Conservation (phyloP, 345 rosid genomes). For the Eutrema japonicum region DNA sequence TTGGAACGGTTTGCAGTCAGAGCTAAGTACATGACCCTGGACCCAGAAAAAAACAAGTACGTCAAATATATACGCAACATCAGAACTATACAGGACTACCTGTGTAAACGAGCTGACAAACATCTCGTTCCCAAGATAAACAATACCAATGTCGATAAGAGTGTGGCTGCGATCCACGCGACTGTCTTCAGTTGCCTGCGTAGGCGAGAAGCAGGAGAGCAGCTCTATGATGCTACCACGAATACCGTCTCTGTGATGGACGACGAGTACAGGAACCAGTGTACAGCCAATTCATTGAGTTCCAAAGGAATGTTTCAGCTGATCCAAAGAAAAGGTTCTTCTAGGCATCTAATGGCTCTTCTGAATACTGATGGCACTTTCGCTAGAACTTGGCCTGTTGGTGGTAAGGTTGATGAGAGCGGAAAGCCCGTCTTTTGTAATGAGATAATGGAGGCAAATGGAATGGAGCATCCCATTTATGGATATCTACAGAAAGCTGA, state of each 20-base stretch:
- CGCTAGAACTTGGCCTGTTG: constrained; percentile 95
- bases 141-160: constrained; percentile 95
- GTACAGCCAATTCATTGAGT: constrained; percentile 88
- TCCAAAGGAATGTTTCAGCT: constrained; percentile 98
- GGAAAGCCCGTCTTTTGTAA: constrained; percentile 52
- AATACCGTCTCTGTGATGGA: constrained; percentile 78
- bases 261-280: constrained; percentile 94
- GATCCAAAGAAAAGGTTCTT: constrained; percentile 93
- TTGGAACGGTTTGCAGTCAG: constrained; percentile 98
- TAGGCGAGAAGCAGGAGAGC: constrained; percentile 83
- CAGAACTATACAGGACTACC: constrained; percentile 93
- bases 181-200: constrained; percentile 96
- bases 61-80: constrained; percentile 94
- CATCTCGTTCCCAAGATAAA: constrained; percentile 96
- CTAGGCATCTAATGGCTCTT: constrained; percentile 98
- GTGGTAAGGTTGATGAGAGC: constrained; percentile 53
- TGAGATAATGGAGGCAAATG: constrained; percentile 48
- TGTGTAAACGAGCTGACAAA: constrained; percentile 93
- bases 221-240: constrained; percentile 76
- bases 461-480: constrained; percentile 68
- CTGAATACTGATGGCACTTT: constrained; percentile 92
- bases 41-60: constrained; percentile 94
- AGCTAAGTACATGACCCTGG: constrained; percentile 98
- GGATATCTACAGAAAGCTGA: constrained; percentile 87
- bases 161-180: constrained; percentile 98